Evolutionary conservation across 768 basidiomycete species (phyloP).

Genomic region (Mycena galericulata): DNA sequence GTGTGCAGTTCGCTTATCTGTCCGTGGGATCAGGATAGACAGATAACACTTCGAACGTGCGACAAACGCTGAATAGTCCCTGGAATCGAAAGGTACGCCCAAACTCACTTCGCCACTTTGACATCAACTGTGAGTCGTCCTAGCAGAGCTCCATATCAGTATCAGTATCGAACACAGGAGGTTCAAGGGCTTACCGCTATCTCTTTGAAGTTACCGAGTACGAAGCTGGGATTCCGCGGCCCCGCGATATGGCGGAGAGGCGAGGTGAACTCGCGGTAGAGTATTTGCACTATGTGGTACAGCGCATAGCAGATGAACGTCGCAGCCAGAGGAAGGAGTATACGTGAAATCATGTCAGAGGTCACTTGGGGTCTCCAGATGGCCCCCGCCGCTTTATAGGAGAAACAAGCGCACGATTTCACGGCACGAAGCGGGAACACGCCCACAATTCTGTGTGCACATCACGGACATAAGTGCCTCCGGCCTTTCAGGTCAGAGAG

Average conservation of each 20-base stretch:
- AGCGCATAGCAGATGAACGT: conserved; percentile 22
- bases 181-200: conserved; percentile 29
- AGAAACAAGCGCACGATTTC: too few relatives aligned
- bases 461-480: too few relatives aligned
- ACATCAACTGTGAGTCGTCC: conserved; percentile 31
- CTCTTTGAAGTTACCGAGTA: conserved; percentile 48
- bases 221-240: conserved; percentile 43
- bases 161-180: neutral
- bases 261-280: conserved; percentile 34
- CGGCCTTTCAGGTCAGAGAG: too few relatives aligned
- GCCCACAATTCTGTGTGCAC: too few relatives aligned
- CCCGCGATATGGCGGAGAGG: conserved; percentile 49
- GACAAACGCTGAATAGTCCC: conserved; percentile 47
- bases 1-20: conserved; percentile 54
- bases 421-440: too few relatives aligned
- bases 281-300: conserved; percentile 28
- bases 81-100: conserved; percentile 48
- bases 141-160: neutral
- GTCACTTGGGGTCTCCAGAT: too few relatives aligned
- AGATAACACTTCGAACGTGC: neutral
- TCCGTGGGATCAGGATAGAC: neutral
- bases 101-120: conserved; percentile 52
- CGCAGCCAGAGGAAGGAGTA: conserved; percentile 15
- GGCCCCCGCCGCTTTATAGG: too few relatives aligned
- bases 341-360: conserved; percentile 12